Evolutionary conservation across 768 basidiomycete species (phyloP), one percentile per base, ranked within the genome.

Genomic region (Auricularia cornea): DNA sequence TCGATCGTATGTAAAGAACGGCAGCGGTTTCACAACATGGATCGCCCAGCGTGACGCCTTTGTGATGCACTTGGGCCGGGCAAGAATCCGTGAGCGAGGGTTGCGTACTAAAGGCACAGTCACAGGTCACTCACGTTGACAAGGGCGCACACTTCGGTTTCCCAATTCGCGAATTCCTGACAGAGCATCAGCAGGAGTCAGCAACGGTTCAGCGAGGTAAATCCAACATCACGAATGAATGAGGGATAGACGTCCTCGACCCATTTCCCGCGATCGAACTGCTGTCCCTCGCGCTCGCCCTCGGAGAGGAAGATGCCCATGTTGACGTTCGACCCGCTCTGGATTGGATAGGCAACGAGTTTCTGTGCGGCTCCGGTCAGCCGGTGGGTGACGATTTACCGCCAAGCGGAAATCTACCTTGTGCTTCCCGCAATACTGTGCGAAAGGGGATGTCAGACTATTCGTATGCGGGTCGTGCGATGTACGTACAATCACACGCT

Each of bases 11-110:
- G 76, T 76, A 64, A 75, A 82, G 6, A 71, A 70, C 0, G 77
- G 73, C 16, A 84, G 68, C 5, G 74, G 73, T 3, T 70, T 72
- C n/a, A 84, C 65, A 23, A 68, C 68, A 63, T 80, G 77, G 3
- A 84, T 68, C 3, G 76, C 76, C 80, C 82, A 83, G 66, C 72
- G 75, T 18, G 72, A 76, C 1, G 78, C 74, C 10, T 66, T 68
- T 29, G 74, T 69, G 26, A 76, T 68, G 61, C 73, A 75, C 78
- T 80, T n/a, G n/a, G n/a, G n/a, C n/a, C n/a, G n/a, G n/a, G n/a
- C n/a, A n/a, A n/a, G n/a, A n/a, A n/a, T n/a, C n/a, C n/a, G n/a
- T n/a, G n/a, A n/a, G n/a, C n/a, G n/a, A n/a, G n/a, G n/a, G n/a
- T n/a, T n/a, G n/a, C n/a, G n/a, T n/a, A n/a, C n/a, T n/a, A n/a